Conservation (phyloP, 2,329 filamentous ascomycete genomes). For the Stemphylium beticola region DNA sequence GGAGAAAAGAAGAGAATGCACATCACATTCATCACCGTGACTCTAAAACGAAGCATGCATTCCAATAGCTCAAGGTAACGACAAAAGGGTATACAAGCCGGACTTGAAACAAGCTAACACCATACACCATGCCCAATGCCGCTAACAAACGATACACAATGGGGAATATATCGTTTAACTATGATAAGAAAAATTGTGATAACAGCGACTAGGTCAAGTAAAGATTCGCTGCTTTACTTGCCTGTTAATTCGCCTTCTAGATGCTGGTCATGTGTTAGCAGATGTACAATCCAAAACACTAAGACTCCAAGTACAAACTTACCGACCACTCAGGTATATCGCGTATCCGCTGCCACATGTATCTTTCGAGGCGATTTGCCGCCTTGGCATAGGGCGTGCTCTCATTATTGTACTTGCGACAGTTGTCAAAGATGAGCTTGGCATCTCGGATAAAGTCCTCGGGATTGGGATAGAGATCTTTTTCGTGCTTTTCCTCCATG, state of each 20-base stretch:
- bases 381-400: constrained; percentile 94
- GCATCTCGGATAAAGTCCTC: constrained; percentile 93
- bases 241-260: constrained; percentile 40
- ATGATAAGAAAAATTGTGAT: not conserved
- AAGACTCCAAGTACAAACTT: constrained; percentile 13
- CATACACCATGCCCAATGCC: constrained; percentile 24
- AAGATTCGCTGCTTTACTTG: constrained; percentile 19
- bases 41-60: not conserved
- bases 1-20: too few relatives aligned
- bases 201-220: not conserved
- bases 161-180: not conserved
- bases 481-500: constrained; percentile 95
- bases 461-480: constrained; percentile 86
- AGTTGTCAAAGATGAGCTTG: constrained; percentile 90
- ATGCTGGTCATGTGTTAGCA: constrained; percentile 28
- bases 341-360: constrained; percentile 92
- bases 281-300: not conserved
- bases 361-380: constrained; percentile 90
- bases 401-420: constrained; percentile 94
- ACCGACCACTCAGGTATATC: constrained; percentile 85
- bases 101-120: constrained; percentile 3
- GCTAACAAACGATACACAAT: constrained; percentile 14
- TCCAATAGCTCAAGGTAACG: not conserved
- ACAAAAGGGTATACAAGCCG: constrained; percentile 15
- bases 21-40: too few relatives aligned